Base-by-base conservation (phyloP, 2,329 filamentous ascomycete species). In the Stagonosporopsis cucurbitacearum region DNA sequence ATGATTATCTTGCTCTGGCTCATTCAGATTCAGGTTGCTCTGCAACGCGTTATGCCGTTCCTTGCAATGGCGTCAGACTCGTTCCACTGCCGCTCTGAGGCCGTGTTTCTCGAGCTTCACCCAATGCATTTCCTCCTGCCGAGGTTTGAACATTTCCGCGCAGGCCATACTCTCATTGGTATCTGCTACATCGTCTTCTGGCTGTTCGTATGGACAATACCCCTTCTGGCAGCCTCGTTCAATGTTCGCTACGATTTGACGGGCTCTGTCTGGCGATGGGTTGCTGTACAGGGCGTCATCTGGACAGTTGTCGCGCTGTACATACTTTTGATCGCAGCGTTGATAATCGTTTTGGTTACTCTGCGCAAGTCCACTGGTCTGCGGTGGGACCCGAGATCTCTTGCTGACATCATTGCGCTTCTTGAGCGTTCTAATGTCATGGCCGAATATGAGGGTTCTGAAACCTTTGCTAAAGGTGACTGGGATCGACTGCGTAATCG, bases 281-380 rank as follows among this genome's bases (percentile, higher is more conserved):
- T 91, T 6, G 83, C 91, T 0, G 89, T 92, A 1, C 87, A 91
- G 64, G 87, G 87, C 13, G 82, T 95, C 20, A 87, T 89, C 23
- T 97, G 92, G 92, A 84, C 87, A 0, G 79, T 92, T 23, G 84
- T 95, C 26, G 86, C 79, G 0, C 75, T 96, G 0, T 97, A 96
- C 75, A 75, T 88, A 30, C 73, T 92, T 4, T 77, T 94, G 42
- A 68, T 88, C 2, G 63, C 84, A 6, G 85, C 88, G 1, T 67
- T 86, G 2, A 50, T 85, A 11, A 74, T 86, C 1, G 72, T 93
- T 3, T 77, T 88, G 59, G 60, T 86, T n/a, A 88, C 86, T 60
- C 91, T 93, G 77, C 76, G 81, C 20, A 81, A 84, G 26, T 82
- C 81, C 65, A 96, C 92, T 0, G 92, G 92, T 0, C 79, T 96